These are phyloP conservation scores for Wickerhamomyces canadensis DNA, from an alignment of 805 yeast genomes.

Conservation along the genomic window DNA sequence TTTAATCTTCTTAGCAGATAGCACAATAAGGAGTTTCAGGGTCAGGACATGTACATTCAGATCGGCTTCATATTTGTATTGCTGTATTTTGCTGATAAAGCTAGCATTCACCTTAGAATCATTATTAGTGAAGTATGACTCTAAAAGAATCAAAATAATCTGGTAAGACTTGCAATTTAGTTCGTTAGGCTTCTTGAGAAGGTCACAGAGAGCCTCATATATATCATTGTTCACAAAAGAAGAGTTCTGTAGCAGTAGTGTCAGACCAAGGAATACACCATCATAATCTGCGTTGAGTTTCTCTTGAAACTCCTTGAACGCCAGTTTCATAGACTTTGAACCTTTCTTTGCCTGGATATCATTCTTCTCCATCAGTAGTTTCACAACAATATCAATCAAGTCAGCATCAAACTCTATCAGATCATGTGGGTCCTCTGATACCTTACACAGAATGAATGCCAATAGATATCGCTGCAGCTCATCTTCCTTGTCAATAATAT, in stretches of 20 bases:
- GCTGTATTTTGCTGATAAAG: neutral
- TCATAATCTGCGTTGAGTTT: slow-evolving; percentile 6
- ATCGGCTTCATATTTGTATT: neutral
- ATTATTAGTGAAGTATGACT: slow-evolving; percentile 3
- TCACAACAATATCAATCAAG: neutral
- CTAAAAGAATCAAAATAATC: slow-evolving; percentile 12
- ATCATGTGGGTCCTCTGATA: slow-evolving; percentile 4
- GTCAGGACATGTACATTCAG: neutral
- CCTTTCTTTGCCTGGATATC: neutral
- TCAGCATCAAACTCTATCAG: slow-evolving; percentile 1
- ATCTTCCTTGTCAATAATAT: slow-evolving; percentile 2
- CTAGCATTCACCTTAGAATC: neutral
- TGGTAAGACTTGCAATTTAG: slow-evolving; percentile 7
- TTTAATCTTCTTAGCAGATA: slow-evolving; percentile 9
- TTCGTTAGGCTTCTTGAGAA: neutral
- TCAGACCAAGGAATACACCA: slow-evolving; percentile 10
- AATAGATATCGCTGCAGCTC: slow-evolving; percentile 6
- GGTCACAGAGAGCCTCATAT: neutral
- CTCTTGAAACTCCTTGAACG: slow-evolving; percentile 8
- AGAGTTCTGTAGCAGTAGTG: slow-evolving; percentile 12
- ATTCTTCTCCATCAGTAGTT: neutral
- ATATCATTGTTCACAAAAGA: neutral
- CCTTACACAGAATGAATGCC: slow-evolving; percentile 15
- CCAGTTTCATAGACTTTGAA: slow-evolving; percentile 3
- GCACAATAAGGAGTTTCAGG: slow-evolving; percentile 15